Conservation (phyloP, 2,329 filamentous ascomycete species). For the Didymella exigua region DNA sequence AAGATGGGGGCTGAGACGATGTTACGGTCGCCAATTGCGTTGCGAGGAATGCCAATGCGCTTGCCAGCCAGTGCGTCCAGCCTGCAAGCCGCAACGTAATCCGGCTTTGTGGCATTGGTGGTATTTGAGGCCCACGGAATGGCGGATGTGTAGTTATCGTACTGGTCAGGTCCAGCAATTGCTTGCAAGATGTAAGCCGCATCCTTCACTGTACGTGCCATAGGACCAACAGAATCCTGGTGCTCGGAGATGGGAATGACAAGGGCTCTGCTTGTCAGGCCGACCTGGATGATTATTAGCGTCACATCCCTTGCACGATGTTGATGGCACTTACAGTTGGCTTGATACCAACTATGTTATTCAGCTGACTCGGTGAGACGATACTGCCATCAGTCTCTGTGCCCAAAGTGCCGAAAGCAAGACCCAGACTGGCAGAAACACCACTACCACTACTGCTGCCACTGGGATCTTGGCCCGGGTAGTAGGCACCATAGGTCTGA, state of each 20-base stretch:
- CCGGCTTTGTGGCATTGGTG: slow-evolving; percentile 54
- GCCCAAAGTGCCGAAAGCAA: slow-evolving; percentile 64
- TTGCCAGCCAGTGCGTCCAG: slow-evolving; percentile 60
- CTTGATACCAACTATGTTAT: slow-evolving; percentile 68
- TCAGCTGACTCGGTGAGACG: slow-evolving; percentile 59
- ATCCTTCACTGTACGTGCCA: slow-evolving; percentile 64
- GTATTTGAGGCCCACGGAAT: slow-evolving; percentile 56
- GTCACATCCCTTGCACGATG: no score
- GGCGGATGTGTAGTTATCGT: slow-evolving; percentile 64
- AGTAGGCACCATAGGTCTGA: slow-evolving; percentile 67
- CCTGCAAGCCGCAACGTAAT: slow-evolving; percentile 67
- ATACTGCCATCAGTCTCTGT: slow-evolving; percentile 70
- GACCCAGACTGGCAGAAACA: slow-evolving; percentile 63
- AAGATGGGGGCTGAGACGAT: slow-evolving; percentile 49
- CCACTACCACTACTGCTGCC: slow-evolving; percentile 58
- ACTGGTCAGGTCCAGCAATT: slow-evolving; percentile 61
- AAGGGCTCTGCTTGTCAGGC: slow-evolving; percentile 65
- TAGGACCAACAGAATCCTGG: slow-evolving; percentile 63
- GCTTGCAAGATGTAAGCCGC: slow-evolving; percentile 62
- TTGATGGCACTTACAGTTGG: slow-evolving; percentile 52
- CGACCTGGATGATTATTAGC: slow-evolving; percentile 47
- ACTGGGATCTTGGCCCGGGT: slow-evolving; percentile 63
- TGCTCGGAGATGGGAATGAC: slow-evolving; percentile 69
- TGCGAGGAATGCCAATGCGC: slow-evolving; percentile 68
- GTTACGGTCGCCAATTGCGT: slow-evolving; percentile 55